Base-by-base conservation (phyloP, 2,329 filamentous ascomycete genomes). In the Hypomyces perniciosus region DNA sequence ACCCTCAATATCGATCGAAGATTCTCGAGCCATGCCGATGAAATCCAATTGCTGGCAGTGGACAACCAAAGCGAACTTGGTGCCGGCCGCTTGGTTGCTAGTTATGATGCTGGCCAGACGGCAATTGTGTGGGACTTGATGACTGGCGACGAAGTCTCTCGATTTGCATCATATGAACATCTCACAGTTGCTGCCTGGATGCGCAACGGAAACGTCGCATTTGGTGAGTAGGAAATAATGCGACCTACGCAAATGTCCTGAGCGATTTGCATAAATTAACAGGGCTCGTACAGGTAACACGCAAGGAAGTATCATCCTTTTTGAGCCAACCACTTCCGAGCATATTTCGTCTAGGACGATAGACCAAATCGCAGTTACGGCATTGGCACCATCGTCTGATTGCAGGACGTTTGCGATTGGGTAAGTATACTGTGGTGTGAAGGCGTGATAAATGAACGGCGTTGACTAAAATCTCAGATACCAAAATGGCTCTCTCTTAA, bases 61-160 rank as follows among this genome's bases (percentile, higher is more conserved):
- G 93, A 99, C 67, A 97, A 91, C 64, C 83, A 88, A 50, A 96
- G 91, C 67, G 91, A 96, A 59, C 75, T 83, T 54, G 91, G 91
- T 3, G 85, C 86, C 1, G 93, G 92, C 29, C 79, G 91, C 56
- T 72, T 95, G 54, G 90, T 95, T 2, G 89, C 96, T 55, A 97
- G 90, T 72, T 96, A 96, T 63, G 93, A 99, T 74, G 81, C 81
- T 13, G 86, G 89, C 35, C 88, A 92, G 68, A 96, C 89, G 1
- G 90, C 91, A 4, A 96, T 97, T 64, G 89, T 97, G 6, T 99
- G 93, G 93, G 92, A 99, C 70, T 77, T 96, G 54, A 83, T 95
- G 72, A 95, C 90, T 0, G 93, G 93, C 44, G 84, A 90, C 53
- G 90, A 96, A 68, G 80, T 96, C 52, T 85, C 92, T 37, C 81